Conservation (phyloP, 179 eudicot genomes). For the Beta macrorhiza region DNA sequence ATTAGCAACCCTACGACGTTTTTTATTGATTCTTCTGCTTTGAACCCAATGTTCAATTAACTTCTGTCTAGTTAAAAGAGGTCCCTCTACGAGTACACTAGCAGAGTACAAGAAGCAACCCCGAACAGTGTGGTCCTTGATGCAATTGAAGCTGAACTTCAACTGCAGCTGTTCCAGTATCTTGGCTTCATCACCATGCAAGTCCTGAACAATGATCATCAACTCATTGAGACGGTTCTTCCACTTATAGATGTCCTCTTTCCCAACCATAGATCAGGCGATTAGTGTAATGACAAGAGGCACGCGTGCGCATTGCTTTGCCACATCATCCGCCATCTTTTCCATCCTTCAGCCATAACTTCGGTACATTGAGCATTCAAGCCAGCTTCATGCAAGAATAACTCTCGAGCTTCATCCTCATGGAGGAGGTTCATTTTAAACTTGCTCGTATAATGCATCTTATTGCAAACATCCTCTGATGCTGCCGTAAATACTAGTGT, state of each 20-base stretch:
- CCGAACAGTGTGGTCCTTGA: neutral
- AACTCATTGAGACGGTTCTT: constrained; percentile 12
- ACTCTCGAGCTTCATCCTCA: constrained; percentile 16
- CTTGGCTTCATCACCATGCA: constrained; percentile 15
- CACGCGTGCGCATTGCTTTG: neutral
- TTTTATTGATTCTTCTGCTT: neutral
- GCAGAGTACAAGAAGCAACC: constrained; percentile 15
- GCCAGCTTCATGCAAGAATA: constrained; percentile 16
- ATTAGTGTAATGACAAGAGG: neutral
- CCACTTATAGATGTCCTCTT: constrained; percentile 22
- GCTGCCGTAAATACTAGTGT: constrained; percentile 20
- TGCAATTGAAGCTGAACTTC: neutral
- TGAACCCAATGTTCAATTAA: constrained; percentile 12
- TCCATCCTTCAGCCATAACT: neutral
- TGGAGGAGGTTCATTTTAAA: constrained; percentile 19
- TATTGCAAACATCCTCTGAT: constrained; percentile 21
- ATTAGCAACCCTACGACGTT: neutral
- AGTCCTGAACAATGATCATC: neutral
- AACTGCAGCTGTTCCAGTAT: constrained; percentile 11
- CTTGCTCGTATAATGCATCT: neutral
- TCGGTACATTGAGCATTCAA: neutral
- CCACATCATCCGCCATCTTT: neutral
- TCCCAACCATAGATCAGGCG: constrained; percentile 16
- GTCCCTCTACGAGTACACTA: neutral
- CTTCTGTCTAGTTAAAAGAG: neutral